These are phyloP conservation scores for Backusella mclennaniae DNA, from an alignment of 192 early-diverging fungal species.

Conservation along the genomic window DNA sequence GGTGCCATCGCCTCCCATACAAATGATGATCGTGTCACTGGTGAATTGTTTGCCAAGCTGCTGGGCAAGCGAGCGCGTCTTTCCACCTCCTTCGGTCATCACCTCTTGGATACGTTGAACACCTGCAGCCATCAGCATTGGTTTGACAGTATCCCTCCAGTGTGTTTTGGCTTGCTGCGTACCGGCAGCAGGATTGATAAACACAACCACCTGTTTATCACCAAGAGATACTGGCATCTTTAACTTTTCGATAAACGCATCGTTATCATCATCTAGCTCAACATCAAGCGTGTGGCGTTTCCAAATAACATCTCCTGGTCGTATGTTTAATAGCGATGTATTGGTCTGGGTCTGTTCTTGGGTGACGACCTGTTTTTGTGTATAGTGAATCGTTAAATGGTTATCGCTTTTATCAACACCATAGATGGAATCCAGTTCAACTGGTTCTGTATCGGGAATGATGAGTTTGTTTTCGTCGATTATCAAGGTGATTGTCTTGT, in stretches of 20 bases:
- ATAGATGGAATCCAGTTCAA: neutral
- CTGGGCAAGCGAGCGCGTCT: slow-evolving; percentile 29
- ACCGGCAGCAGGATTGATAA: slow-evolving; percentile 43
- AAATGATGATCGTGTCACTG: slow-evolving; percentile 33
- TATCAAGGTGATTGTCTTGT: neutral
- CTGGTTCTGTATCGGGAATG: neutral
- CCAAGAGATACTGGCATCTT: neutral
- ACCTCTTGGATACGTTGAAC: slow-evolving; percentile 22
- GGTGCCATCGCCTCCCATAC: slow-evolving; percentile 50
- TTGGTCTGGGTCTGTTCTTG: neutral
- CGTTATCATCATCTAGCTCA: neutral
- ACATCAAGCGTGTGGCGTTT: neutral
- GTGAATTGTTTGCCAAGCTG: slow-evolving; percentile 29
- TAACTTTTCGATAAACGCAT: neutral
- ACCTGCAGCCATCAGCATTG: slow-evolving; percentile 34
- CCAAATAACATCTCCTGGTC: neutral
- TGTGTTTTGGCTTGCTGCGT: slow-evolving; percentile 18
- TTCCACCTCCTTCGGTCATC: slow-evolving; percentile 16
- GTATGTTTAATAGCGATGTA: neutral
- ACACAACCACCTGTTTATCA: slow-evolving; percentile 27
- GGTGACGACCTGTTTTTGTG: neutral
- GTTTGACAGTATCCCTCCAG: slow-evolving; percentile 37
- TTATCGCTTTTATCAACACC: neutral
- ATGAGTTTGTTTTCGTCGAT: neutral
- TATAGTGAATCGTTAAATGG: neutral